Evolutionary conservation across 2,329 filamentous ascomycete species (phyloP).

Genomic region (Pseudogymnoascus sp.): DNA sequence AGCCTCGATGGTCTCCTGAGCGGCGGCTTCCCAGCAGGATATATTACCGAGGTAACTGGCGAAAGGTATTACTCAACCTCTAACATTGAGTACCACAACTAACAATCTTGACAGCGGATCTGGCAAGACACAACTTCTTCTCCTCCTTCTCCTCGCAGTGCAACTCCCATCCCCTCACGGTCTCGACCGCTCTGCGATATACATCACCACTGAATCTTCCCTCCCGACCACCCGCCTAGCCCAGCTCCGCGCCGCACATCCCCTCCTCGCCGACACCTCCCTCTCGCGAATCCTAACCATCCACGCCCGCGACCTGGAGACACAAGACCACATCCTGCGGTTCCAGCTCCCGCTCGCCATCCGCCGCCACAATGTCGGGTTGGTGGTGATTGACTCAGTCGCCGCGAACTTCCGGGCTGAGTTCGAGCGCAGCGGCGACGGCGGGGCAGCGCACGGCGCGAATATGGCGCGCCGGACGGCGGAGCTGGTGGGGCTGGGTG

Average conservation of each 20-base stretch:
- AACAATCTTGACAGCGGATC: slow-evolving; percentile 50
- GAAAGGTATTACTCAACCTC: slow-evolving; percentile 54
- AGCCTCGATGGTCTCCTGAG: slow-evolving; percentile 61
- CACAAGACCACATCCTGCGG: slow-evolving; percentile 87
- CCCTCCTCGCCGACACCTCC: slow-evolving; percentile 37
- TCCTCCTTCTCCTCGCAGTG: slow-evolving; percentile 72
- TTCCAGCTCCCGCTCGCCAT: slow-evolving; percentile 89
- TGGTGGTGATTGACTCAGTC: slow-evolving; percentile 83
- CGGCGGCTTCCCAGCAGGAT: slow-evolving; percentile 73
- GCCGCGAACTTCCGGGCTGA: slow-evolving; percentile 94
- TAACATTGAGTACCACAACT: slow-evolving; percentile 13
- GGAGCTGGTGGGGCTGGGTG: slow-evolving; percentile 70
- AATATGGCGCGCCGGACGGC: slow-evolving; percentile 68
- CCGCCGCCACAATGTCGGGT: slow-evolving; percentile 63
- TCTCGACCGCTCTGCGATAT: slow-evolving; percentile 66
- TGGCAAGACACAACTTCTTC: slow-evolving; percentile 90
- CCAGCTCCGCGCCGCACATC: slow-evolving; percentile 66
- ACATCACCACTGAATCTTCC: slow-evolving; percentile 86
- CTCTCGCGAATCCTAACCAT: slow-evolving; percentile 30
- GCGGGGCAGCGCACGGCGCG: slow-evolving; percentile 28
- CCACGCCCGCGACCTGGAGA: slow-evolving; percentile 60
- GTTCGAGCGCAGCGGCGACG: slow-evolving; percentile 53
- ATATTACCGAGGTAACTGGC: slow-evolving; percentile 81
- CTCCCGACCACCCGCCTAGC: slow-evolving; percentile 73
- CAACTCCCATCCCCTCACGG: slow-evolving; percentile 72